Evolutionary conservation across 1,139 yeast species (phyloP).

Genomic region (Kodamaea sp.): DNA sequence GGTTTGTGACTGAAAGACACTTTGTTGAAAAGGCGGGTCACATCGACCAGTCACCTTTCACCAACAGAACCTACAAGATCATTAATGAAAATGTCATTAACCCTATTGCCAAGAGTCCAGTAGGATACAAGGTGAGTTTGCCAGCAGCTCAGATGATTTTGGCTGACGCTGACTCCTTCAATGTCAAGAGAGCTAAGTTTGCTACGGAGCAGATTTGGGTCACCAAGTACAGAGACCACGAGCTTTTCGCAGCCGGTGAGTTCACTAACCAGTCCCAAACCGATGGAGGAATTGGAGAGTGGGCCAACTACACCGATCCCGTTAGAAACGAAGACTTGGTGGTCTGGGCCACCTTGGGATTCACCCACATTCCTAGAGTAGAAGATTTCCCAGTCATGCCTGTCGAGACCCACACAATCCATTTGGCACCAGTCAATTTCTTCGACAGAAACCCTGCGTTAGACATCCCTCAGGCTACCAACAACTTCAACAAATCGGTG

Average conservation of each 20-base stretch:
- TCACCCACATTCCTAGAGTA: constrained; percentile 84
- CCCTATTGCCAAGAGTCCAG: constrained; percentile 75
- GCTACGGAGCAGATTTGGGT: constrained; percentile 80
- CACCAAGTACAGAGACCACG: constrained; percentile 68
- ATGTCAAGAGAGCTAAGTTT: constrained; percentile 65
- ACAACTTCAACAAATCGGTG: constrained; percentile 71
- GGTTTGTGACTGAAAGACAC: constrained; percentile 66
- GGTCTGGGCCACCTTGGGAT: constrained; percentile 84
- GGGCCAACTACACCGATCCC: constrained; percentile 67
- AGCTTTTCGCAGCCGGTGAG: constrained; percentile 75
- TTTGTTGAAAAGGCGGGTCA: constrained; percentile 71
- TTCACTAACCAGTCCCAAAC: constrained; percentile 72
- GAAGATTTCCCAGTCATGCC: constrained; percentile 97
- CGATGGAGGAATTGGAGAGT: constrained; percentile 64
- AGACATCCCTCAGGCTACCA: constrained; percentile 75
- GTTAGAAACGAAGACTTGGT: constrained; percentile 83
- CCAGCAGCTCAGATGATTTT: constrained; percentile 76
- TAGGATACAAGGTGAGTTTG: constrained; percentile 77
- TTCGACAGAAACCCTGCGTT: constrained; percentile 81
- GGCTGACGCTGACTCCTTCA: constrained; percentile 64
- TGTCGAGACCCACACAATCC: constrained; percentile 70
- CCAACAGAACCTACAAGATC: constrained; percentile 76
- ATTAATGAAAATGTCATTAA: constrained; percentile 77
- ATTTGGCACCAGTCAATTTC: constrained; percentile 74
- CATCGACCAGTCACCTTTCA: constrained; percentile 74